Evolutionary conservation across 257 asterid species (phyloP), one percentile per base, ranked within the genome.

Genomic region (Solanum sitiens): DNA sequence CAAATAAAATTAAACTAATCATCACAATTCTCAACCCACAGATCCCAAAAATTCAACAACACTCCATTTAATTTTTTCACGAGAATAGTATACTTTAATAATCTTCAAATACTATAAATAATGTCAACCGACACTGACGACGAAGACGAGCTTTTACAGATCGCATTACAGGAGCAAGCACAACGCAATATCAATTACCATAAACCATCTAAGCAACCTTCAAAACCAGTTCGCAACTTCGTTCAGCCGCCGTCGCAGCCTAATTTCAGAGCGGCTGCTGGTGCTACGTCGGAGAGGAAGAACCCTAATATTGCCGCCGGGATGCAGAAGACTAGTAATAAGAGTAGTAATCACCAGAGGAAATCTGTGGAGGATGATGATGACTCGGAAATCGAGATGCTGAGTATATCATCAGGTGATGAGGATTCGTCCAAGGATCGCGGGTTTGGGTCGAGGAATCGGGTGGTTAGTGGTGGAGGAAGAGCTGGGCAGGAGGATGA

Each of bases 401-500:
- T 97, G 87, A 97, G 99, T 91, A 97, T 97, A 87, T 97, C 99
- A 9, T 97, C 99, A 2, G 99, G 99, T 8, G 99, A 97, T 85
- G 99, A 97, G 95, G 99, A 95, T 87, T 85, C 91, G 5, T 79
- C 87, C 25, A 90, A 89, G 87, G 99, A 95, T 87, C 94, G 92
- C 75, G 85, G 45, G 85, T 50, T 30, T 37, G 85, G 70, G 85
- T 50, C 92, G 87, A 92, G 89, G 89, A 47, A 92, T 45, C 63
- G 96, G 53, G 90, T 87, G 2, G 92, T 90, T 63, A 87, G 91
- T 85, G 84, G 84, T 1, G 95, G 87, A 23, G 89, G 85, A 83
- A 87, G 89, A 87, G 90, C 68, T 45, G 91, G 92, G 84, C 91
- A 71, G 84, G 97, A 94, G 44, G 98, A 94, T 72, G 99, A 95